Base-by-base conservation (phyloP, 441 rosid genomes). In the Populus trichocarpa region DNA sequence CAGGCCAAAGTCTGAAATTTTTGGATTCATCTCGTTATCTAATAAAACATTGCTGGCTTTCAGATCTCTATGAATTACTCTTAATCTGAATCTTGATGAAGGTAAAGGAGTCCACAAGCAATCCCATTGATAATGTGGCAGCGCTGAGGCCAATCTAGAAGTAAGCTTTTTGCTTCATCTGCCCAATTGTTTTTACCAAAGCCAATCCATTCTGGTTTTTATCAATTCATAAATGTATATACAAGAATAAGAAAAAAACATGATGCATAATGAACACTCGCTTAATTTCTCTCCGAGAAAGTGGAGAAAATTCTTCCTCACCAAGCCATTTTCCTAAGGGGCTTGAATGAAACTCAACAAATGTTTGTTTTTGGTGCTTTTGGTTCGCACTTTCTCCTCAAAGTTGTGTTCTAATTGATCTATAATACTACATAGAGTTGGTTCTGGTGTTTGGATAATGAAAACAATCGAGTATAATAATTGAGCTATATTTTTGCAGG, bases 41-140 rank as follows among this genome's bases (percentile, higher is more conserved):
- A 61, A 3, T 61, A 61, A 22, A 22, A 61, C 23, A 22, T 22
- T 61, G 66, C 14, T 22, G 66, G 66, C 66, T 61, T 61, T 61
- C 25, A 61, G 28, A 61, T 61, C 66, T 22, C 66, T 61, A 22
- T 61, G 66, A 61, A 61, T 77, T 14, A 85, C 83, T 69, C 87
- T 81, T 23, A 88, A 67, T 71, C 87, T 0, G 88, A 88, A 40
- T 88, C 89, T 57, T 86, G 84, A 70, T 88, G 91, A 70, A 88
- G 86, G 77, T 86, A 88, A 1, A 86, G 78, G 20, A 88, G 84
- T 1, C 89, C 87, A 14, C 87, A 61, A 26, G 66, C 66, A 61
- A 61, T 61, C 66, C 66, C 66, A 22, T 9, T 61, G 66, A 83
- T 82, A 32, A 83, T 61, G 25, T 61, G 11, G 28, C 3, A 61